Percentiles rank a stretch among this genome's conserved stretches.
These are phyloP conservation scores for Apium graveolens DNA, from an alignment of 129 eudicot genomes.

Conservation along the genomic window DNA sequence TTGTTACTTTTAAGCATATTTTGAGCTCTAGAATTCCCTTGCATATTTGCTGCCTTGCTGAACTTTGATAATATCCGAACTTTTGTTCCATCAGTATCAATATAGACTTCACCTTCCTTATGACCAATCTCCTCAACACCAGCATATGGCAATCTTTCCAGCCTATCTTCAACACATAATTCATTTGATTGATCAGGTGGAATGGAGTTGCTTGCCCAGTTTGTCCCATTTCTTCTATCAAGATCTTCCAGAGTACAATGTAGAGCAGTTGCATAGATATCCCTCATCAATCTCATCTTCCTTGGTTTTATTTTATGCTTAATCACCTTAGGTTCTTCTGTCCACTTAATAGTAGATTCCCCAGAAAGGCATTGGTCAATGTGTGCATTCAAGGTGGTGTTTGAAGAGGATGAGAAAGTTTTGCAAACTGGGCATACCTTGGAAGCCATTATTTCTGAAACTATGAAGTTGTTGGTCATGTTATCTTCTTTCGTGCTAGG, in stretches of 20 bases:
- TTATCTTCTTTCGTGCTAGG: conserved; percentile 29
- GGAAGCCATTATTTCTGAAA: conserved; percentile 60
- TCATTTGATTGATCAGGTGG: conserved; percentile 36
- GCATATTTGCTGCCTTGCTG: conserved; percentile 21
- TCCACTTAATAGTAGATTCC: conserved; percentile 48
- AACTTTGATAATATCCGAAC: conserved; percentile 67
- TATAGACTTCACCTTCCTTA: conserved; percentile 62
- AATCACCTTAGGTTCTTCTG: conserved; percentile 32
- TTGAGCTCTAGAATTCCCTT: conserved; percentile 17
- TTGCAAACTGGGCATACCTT: conserved; percentile 93
- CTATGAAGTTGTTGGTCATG: conserved; percentile 16
- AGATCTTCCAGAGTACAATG: conserved; percentile 82
- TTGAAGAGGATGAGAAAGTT: conserved; percentile 73
- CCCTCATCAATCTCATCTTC: conserved; percentile 59
- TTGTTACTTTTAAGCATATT: conserved; percentile 35
- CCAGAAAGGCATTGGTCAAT: conserved; percentile 88
- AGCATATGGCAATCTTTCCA: conserved; percentile 12
- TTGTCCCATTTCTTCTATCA: conserved; percentile 79
- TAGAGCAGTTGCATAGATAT: conserved; percentile 59
- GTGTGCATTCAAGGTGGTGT: conserved; percentile 93
- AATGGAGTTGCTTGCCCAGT: conserved; percentile 56
- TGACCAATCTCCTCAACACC: conserved; percentile 24
- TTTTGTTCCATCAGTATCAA: conserved; percentile 77
- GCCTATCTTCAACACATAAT: conserved; percentile 26
- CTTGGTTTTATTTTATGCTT: conserved; percentile 72